These are phyloP conservation scores for Sugiyamaella paludigena DNA, from an alignment of 1,139 yeast genomes.

Conservation along the genomic window DNA sequence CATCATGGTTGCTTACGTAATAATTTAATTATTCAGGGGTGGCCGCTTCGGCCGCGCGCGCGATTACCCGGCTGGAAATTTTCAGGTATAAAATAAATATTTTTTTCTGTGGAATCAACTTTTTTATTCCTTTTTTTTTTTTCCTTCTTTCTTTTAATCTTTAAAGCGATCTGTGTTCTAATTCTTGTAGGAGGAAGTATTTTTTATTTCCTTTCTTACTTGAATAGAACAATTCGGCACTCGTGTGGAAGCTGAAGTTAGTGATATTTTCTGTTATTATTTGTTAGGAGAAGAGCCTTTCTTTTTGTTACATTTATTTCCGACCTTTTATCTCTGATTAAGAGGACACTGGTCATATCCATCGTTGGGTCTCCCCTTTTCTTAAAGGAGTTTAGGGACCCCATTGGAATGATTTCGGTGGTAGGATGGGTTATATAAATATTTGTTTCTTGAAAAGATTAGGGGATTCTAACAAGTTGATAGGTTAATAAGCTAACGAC, in stretches of 20 bases:
- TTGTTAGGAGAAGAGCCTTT: slow-evolving; percentile 22
- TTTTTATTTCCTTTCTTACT: slow-evolving; percentile 14
- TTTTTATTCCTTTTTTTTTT: not conserved
- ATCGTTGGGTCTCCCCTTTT: slow-evolving; percentile 32
- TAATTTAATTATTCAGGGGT: too few relatives aligned
- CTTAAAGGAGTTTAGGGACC: slow-evolving; percentile 30
- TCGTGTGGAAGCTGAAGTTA: slow-evolving; percentile 33
- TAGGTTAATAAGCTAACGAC: too few relatives aligned
- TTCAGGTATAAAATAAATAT: slow-evolving; percentile 10
- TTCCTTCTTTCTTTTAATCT: slow-evolving; percentile 14
- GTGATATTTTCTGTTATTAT: not conserved
- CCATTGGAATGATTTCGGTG: slow-evolving; percentile 26
- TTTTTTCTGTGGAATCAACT: not conserved
- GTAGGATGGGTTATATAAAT: slow-evolving; percentile 14
- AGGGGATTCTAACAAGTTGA: slow-evolving; percentile 12
- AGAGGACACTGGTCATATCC: slow-evolving; percentile 21
- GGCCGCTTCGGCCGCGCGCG: too few relatives aligned
- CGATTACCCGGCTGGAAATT: slow-evolving; percentile 8
- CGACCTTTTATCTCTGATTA: slow-evolving; percentile 11
- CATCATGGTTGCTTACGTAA: not conserved
- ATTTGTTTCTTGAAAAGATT: slow-evolving; percentile 7
- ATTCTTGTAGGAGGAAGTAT: slow-evolving; percentile 23
- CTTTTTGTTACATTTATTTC: slow-evolving; percentile 6
- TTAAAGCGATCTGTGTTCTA: slow-evolving; percentile 28
- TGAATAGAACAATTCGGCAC: slow-evolving; percentile 29